phyloP scores from a whole-genome alignment of 805 yeast species.

The Pichia ethanolica region DNA sequence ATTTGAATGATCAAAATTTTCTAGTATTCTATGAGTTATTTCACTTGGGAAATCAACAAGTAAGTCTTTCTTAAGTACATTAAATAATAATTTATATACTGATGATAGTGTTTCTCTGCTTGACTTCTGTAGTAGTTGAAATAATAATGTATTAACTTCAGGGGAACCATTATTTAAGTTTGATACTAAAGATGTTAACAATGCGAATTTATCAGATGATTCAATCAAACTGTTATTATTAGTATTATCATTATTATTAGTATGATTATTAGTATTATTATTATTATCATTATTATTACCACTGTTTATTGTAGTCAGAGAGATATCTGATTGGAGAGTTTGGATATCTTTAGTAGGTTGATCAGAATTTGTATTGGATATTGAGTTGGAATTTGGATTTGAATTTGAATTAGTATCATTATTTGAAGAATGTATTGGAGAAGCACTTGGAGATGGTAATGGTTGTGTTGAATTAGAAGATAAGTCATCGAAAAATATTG shows the following conservation, averaged over 20 bases:
- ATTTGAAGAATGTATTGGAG: constrained; percentile 36
- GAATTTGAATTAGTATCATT: background rate
- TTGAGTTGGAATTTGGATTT: background rate
- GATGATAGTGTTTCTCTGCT: constrained; percentile 58
- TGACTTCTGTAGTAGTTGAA: constrained; percentile 47
- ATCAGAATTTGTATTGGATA: too few species aligned
- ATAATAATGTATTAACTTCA: constrained; percentile 38
- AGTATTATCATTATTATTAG: background rate
- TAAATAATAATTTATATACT: constrained; percentile 43
- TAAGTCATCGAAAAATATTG: background rate
- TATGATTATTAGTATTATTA: background rate
- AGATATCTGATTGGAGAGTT: too few species aligned
- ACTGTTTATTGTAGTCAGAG: background rate
- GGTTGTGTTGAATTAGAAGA: constrained; percentile 26
- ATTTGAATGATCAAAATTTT: constrained; percentile 45
- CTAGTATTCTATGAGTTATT: constrained; percentile 59
- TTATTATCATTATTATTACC: background rate
- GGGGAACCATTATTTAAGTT: background rate
- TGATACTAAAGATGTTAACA: background rate
- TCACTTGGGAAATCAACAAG: constrained; percentile 68
- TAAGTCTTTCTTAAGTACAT: constrained; percentile 65
- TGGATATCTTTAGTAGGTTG: too few species aligned
- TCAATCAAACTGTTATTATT: background rate
- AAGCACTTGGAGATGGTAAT: constrained; percentile 62
- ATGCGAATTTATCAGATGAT: background rate